phyloP scores from a whole-genome alignment of 2,329 filamentous ascomycete species.

The Raffaelea arxii region DNA sequence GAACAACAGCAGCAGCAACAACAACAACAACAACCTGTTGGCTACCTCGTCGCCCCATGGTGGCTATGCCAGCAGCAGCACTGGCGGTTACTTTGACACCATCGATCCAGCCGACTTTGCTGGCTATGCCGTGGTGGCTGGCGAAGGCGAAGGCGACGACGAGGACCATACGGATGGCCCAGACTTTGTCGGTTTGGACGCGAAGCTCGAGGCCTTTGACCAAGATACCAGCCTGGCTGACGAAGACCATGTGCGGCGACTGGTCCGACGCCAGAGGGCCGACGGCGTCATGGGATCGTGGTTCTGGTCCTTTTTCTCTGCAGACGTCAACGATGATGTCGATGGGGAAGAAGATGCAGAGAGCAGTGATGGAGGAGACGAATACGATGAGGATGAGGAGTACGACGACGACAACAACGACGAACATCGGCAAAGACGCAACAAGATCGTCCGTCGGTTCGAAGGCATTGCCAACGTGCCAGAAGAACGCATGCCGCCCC shows the following conservation, averaged over 20 bases:
- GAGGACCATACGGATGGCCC: constrained; percentile 36
- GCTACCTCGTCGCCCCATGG: too few relatives aligned
- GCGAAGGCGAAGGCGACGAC: constrained; percentile 23
- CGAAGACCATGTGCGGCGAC: constrained; percentile 46
- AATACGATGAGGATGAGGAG: constrained; percentile 28
- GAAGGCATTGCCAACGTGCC: constrained; percentile 30
- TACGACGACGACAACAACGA: constrained; percentile 21
- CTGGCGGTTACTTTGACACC: constrained; percentile 8
- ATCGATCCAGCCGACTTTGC: constrained; percentile 14
- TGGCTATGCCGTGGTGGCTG: constrained; percentile 9
- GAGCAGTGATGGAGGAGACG: constrained; percentile 28
- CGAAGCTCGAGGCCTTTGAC: constrained; percentile 46
- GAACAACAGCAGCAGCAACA: constrained; percentile 6
- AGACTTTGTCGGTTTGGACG: constrained; percentile 54
- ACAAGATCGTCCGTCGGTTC: constrained; percentile 16
- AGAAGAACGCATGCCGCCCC: constrained; percentile 36
- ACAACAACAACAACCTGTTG: too few relatives aligned
- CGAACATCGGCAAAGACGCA: constrained; percentile 17
- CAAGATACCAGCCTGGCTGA: constrained; percentile 40
- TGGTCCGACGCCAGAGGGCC: constrained; percentile 43
- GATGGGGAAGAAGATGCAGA: constrained; percentile 25
- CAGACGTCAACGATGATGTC: constrained; percentile 32
- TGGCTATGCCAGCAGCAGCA: too few relatives aligned
- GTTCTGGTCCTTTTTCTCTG: constrained; percentile 56
- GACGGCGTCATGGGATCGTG: constrained; percentile 45